Conservation (phyloP, 352 stramenopile species). For the Phytophthora pluvialis region DNA sequence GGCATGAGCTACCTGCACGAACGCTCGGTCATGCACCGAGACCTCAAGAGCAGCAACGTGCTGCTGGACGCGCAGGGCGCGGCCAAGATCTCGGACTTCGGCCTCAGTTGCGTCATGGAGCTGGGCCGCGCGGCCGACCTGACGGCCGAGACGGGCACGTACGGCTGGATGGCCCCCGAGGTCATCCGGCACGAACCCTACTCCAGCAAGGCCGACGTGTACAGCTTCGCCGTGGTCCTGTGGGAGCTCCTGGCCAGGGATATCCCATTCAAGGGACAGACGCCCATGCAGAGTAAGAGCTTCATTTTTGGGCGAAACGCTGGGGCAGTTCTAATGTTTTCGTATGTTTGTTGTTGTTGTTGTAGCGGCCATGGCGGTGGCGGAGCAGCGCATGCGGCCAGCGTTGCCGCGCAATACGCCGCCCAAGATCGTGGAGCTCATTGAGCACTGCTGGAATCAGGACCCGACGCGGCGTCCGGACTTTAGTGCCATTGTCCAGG, state of each 20-base stretch:
- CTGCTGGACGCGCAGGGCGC: slow-evolving; percentile 59
- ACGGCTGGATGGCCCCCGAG: slow-evolving; percentile 92
- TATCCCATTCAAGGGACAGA: slow-evolving; percentile 64
- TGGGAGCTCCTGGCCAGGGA: slow-evolving; percentile 72
- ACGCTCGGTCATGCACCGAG: slow-evolving; percentile 90
- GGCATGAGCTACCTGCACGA: slow-evolving; percentile 92
- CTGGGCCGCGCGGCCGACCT: slow-evolving; percentile 54
- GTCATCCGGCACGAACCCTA: slow-evolving; percentile 91
- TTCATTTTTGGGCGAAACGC: too few relatives aligned
- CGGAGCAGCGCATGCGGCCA: slow-evolving; percentile 63
- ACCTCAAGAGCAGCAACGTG: slow-evolving; percentile 94
- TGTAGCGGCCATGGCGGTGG: slow-evolving; percentile 66
- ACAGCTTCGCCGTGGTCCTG: slow-evolving; percentile 84
- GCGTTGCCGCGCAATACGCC: slow-evolving; percentile 65
- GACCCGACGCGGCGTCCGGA: slow-evolving; percentile 54
- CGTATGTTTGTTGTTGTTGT: not conserved
- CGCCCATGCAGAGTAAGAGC: slow-evolving; percentile 56
- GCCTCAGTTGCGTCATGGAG: slow-evolving; percentile 68
- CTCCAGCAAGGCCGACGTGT: slow-evolving; percentile 92
- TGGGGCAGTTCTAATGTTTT: not conserved
- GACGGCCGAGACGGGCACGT: slow-evolving; percentile 76
- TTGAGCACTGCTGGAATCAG: slow-evolving; percentile 71
- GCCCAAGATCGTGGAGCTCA: slow-evolving; percentile 54
- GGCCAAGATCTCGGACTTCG: slow-evolving; percentile 80
- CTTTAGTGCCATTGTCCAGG: slow-evolving; percentile 57